phyloP scores from a whole-genome alignment of 768 basidiomycete genomes.

The Boletus sensibilis region DNA sequence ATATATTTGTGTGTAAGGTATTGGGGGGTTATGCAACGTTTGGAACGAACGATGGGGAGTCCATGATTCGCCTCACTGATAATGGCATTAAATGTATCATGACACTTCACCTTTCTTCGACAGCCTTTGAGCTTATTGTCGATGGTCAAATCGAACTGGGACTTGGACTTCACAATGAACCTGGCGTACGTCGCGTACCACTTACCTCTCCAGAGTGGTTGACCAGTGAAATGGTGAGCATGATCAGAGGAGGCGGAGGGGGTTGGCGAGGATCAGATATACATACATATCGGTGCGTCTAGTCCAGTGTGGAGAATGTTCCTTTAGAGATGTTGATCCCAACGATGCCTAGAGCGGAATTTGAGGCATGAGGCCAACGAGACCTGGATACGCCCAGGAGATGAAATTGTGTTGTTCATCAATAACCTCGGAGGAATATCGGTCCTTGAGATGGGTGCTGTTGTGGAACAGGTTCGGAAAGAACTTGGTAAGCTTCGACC shows the following conservation, averaged over 20 bases:
- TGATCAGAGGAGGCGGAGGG: slow-evolving; percentile 17
- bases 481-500: slow-evolving; percentile 41
- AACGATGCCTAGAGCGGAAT: not conserved
- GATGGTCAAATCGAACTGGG: slow-evolving; percentile 40
- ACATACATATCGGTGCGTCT: slow-evolving; percentile 1
- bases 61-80: slow-evolving; percentile 22
- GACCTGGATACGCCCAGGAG: slow-evolving; percentile 21
- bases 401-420: slow-evolving; percentile 43
- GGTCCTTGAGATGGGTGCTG: slow-evolving; percentile 51
- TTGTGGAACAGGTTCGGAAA: slow-evolving; percentile 42
- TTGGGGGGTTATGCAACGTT: slow-evolving; percentile 44
- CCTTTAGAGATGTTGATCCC: not conserved
- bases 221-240: slow-evolving; percentile 29
- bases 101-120: not conserved
- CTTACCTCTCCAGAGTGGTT: slow-evolving; percentile 27
- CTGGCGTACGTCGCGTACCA: slow-evolving; percentile 31
- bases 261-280: slow-evolving; percentile 15
- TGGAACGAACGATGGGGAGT: slow-evolving; percentile 36
- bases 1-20: slow-evolving; percentile 57
- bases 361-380: not conserved
- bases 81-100: not conserved
- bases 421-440: slow-evolving; percentile 57
- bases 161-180: slow-evolving; percentile 58
- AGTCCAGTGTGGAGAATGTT: not conserved
- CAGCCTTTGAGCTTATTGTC: slow-evolving; percentile 5